Evolutionary conservation across 2,329 filamentous ascomycete genomes (phyloP).

Genomic region (Zymoseptoria brevis): DNA sequence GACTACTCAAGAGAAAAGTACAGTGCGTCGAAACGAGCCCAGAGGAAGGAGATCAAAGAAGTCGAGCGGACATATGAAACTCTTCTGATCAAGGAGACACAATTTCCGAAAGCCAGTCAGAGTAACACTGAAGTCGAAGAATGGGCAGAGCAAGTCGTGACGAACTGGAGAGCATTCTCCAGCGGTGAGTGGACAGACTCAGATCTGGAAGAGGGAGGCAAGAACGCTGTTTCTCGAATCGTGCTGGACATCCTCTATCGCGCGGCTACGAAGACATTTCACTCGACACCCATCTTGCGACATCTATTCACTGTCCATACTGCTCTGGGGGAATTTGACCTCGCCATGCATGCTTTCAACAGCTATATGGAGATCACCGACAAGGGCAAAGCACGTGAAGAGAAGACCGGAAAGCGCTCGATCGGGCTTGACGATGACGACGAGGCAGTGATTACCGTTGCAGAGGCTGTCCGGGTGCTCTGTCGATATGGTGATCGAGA

Average conservation of each 20-base stretch:
- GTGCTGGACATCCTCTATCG: conserved; percentile 82
- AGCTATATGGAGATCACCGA: conserved; percentile 85
- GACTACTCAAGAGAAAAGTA: conserved; percentile 11
- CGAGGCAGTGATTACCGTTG: conserved; percentile 66
- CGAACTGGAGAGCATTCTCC: conserved; percentile 77
- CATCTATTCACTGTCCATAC: conserved; percentile 83
- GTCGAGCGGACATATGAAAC: conserved; percentile 74
- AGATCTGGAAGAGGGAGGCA: conserved; percentile 74
- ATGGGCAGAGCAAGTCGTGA: conserved; percentile 71
- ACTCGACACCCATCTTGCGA: conserved; percentile 81
- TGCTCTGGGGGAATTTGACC: conserved; percentile 80
- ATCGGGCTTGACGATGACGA: conserved; percentile 70
- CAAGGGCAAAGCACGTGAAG: conserved; percentile 72
- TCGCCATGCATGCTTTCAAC: conserved; percentile 84
- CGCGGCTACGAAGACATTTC: conserved; percentile 86
- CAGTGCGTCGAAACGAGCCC: conserved; percentile 31
- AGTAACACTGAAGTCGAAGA: conserved; percentile 69
- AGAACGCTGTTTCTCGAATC: conserved; percentile 63
- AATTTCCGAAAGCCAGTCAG: conserved; percentile 78
- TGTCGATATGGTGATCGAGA: conserved; percentile 70
- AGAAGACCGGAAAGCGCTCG: conserved; percentile 63
- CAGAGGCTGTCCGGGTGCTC: conserved; percentile 70
- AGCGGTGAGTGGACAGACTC: conserved; percentile 71
- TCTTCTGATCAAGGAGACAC: conserved; percentile 66
- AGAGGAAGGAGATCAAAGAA: conserved; percentile 68